Base-by-base conservation (phyloP, 768 basidiomycete species). In the Tubosaeta brunneosetosa region DNA sequence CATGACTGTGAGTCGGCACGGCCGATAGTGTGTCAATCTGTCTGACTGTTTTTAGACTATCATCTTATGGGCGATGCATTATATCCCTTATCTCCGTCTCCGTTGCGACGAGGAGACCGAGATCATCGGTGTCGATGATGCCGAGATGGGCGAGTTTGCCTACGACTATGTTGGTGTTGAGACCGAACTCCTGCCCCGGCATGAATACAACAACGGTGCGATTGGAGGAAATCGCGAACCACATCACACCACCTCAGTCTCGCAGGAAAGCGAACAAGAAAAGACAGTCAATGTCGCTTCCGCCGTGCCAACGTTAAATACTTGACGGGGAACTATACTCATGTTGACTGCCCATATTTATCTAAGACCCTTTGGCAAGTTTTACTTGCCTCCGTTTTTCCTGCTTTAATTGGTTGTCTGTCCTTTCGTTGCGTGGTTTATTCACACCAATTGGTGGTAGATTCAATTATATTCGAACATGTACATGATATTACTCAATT, bases 51-150 rank as follows among this genome's bases (percentile, higher is more conserved):
- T 43, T 46, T 10, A 86, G 84, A 90, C 86, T 7, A 74, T 87
- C 70, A 89, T 92, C 66, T 79, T 90, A 33, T 90, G 89, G 88
- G 71, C 83, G 58, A 91, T 95, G 88, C 90, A 94, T 72, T 84
- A 71, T 69, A 84, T 91, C 61, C 92, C 92, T 7, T 87, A 85
- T 49, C 76, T 91, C 49, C 76, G 84, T 37, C 78, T 97, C 57
- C 86, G 91, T 50, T 75, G 76, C 29, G 66, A 70, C 12, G 83
- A 85, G 56, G 82, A 85, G 56, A 75, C 76, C 8, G 88, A 90
- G 71, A 81, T 86, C 37, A 73, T 95, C 44, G 94, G 94, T 52
- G 84, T 95, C 59, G 94, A 97, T 70, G 88, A 92, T 62, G 78
- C 83, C 1, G 87, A 94, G 73, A 85, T 92, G 79, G 93, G 91